Base-by-base conservation (phyloP, 495 filamentous ascomycete species). In the Aspergillus homomorphus region DNA sequence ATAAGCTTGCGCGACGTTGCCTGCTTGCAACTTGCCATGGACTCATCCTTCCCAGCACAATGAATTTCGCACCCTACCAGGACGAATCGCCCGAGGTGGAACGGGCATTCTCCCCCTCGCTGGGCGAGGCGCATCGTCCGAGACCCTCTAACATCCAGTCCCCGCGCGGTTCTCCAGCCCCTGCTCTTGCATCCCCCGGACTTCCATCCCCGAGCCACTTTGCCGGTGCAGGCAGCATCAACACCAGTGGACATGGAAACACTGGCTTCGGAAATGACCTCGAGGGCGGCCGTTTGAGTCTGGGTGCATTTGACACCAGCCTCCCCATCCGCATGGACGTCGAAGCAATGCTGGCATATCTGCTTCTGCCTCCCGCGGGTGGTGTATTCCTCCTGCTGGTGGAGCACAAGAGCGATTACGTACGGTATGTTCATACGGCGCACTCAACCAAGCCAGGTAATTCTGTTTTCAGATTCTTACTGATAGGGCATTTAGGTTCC, bases 31-130 rank as follows among this genome's bases (percentile, higher is more conserved):
- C 15, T 26, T 26, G 7, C 16, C 46, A 15, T 50, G 21, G 21
- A 24, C 21, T 50, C 46, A n/a, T 50, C 46, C 46, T 26, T 22
- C 41, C 12, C 23, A 41, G 54, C 59, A 64, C 14, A 30, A 95
- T 95, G 89, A 90, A 96, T 73, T 98, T 98, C 74, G 93, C 93
- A 24, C 93, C 93, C 28, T 98, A 98, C 75, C 93, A 98, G 80
- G 84, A 91, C 73, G 86, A 87, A 57, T 87, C 88, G 14, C 91
- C 91, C 21, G 90, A 93, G 78, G 78, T 83, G 64, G 82, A 82
- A 66, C 83, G 89, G 62, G 84, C 85, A 45, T 82, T 87, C 72
- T 93, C 87, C 16, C 90, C 84, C 43, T 85, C 80, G 60, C 77
- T 68, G 55, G 64, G 62, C 53, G 80, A 77, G 62, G 67, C 70